A percentile compares a stretch with the other conserved stretches of the same genome.
Conservation (phyloP, 805 yeast species). For the Candida coquimbonensis region DNA sequence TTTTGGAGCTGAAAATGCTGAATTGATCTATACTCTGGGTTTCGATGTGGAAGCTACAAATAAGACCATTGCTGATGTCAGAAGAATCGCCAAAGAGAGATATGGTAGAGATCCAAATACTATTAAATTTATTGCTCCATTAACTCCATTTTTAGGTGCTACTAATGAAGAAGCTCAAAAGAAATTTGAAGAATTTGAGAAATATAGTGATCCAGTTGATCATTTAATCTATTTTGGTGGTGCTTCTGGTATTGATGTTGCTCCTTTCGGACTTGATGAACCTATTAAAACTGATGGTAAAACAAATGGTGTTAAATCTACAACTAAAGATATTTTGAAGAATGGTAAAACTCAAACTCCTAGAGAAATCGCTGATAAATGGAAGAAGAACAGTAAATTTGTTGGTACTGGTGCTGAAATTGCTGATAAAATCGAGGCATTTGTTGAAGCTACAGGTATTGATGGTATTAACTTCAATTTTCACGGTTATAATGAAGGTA, state of each 20-base stretch:
- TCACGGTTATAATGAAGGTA: constrained; percentile 31
- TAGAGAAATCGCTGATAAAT: constrained; percentile 5
- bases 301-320: constrained; percentile 28
- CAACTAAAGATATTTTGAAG: constrained; percentile 6
- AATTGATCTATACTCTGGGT: constrained; percentile 31
- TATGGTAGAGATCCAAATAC: constrained; percentile 31
- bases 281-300: constrained; percentile 26
- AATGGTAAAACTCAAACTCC: constrained; percentile 1
- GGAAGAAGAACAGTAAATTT: constrained; percentile 16
- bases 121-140: constrained; percentile 32
- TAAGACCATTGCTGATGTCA: constrained; percentile 22
- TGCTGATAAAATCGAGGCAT: constrained; percentile 31
- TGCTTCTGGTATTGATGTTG: constrained; percentile 38
- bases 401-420: constrained; percentile 31
- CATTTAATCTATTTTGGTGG: constrained; percentile 35
- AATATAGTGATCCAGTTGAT: constrained; percentile 33
- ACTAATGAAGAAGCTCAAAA: constrained; percentile 35
- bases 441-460: constrained; percentile 32
- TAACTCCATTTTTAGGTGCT: constrained; percentile 31
- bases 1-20: constrained; percentile 37
- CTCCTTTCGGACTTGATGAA: constrained; percentile 29
- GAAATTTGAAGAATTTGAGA: constrained; percentile 22
- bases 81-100: constrained; percentile 26
- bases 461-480: constrained; percentile 38
- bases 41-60: constrained; percentile 25